A percentile compares a stretch with the other conserved stretches of the same genome.
These are phyloP conservation scores for Coprinopsis marcescibilis DNA, from an alignment of 768 basidiomycete species.

Conservation along the genomic window DNA sequence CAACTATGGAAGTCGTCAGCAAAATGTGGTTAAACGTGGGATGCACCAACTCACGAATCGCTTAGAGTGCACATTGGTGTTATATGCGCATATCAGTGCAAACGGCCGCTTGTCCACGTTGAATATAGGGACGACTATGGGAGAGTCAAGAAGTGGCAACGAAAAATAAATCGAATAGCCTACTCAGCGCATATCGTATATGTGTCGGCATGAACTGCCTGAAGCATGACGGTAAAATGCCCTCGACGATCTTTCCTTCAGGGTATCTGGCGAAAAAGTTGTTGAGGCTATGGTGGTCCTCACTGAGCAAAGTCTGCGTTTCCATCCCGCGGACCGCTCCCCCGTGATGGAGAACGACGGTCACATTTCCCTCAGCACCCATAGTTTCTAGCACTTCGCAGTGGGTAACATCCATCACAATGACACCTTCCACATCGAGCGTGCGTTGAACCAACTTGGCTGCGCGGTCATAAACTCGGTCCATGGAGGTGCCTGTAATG, in stretches of 20 bases:
- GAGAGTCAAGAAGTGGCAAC: constrained; percentile 1
- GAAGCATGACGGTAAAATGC: constrained; percentile 78
- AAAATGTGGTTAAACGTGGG: not conserved
- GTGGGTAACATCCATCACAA: constrained; percentile 89
- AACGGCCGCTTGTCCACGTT: constrained; percentile 92
- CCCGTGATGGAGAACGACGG: constrained; percentile 67
- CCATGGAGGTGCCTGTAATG: constrained; percentile 55
- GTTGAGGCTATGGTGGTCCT: constrained; percentile 71
- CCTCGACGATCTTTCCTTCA: constrained; percentile 84
- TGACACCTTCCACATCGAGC: constrained; percentile 85
- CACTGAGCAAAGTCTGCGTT: constrained; percentile 50
- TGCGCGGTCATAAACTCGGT: constrained; percentile 85
- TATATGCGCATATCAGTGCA: constrained; percentile 87
- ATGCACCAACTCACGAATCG: constrained; percentile 65
- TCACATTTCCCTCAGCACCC: constrained; percentile 52
- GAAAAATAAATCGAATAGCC: constrained; percentile 24
- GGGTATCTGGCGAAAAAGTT: constrained; percentile 75
- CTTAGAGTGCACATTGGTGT: constrained; percentile 71
- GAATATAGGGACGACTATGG: constrained; percentile 80
- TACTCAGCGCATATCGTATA: constrained; percentile 86
- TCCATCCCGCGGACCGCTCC: constrained; percentile 48
- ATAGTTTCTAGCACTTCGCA: constrained; percentile 81
- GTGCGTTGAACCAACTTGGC: constrained; percentile 86
- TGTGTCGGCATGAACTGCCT: constrained; percentile 74
- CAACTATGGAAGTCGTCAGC: constrained; percentile 40